Evolutionary conservation across 768 basidiomycete species (phyloP), one percentile per base, ranked within the genome.

Genomic region (Sutorius australiensis): DNA sequence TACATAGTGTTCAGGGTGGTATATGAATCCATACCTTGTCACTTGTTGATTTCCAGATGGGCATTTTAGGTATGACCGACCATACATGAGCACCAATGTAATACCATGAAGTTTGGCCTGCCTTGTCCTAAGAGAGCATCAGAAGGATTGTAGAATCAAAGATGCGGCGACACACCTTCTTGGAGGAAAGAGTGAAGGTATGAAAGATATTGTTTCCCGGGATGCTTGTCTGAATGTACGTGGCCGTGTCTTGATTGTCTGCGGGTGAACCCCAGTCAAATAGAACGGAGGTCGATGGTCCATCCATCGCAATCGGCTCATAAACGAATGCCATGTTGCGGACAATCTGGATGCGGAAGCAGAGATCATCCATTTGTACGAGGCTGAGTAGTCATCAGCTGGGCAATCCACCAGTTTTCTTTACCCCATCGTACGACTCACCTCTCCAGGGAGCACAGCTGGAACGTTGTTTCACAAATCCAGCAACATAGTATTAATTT

Each of bases 261-360:
- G 59, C 46, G 8, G 53, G 51, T 5, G 64, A 63, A 17, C 78
- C 77, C 81, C 82, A 86, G 55, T 82, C 81, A 38, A 85, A 69
- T 24, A 84, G 54, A 56, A 78, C 75, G 6, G 79, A 74, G 2
- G 60, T 64, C 4, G 60, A 60, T 9, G 72, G 67, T 1, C 69
- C 74, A 46, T 86, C 83, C 37, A 83, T 70, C 24, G 80, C 70
- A 31, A 84, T 68, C 0, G 84, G 84, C 52, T 82, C 78, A 45
- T 80, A 75, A 9, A 84, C 37, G 54, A 84, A 85, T 0, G 76
- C 80, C 57, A 77, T 61, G 9, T 73, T 55, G 2, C 48, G 50
- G 8, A 68, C 53, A 11, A 76, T 73, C 46, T 75, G 71, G 13
- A 83, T 48, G 5, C 76, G 73, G 53, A 80, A 67, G 54, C 75